Conservation (phyloP, 2,329 filamentous ascomycete genomes). For the Trichoderma guizhouense region DNA sequence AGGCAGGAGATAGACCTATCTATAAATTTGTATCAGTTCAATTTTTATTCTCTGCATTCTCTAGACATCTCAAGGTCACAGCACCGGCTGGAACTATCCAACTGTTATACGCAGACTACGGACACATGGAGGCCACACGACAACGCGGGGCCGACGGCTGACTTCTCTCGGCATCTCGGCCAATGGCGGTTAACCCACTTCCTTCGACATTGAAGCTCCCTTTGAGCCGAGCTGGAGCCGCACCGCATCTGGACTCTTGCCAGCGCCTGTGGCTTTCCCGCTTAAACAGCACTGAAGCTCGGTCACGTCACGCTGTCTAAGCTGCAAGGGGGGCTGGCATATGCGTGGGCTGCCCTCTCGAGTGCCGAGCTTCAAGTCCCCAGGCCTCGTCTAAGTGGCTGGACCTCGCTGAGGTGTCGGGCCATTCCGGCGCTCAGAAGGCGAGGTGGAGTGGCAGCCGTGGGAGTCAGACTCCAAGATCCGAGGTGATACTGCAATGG, state of each 20-base stretch:
- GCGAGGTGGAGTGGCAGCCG: not conserved
- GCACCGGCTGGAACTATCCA: not conserved
- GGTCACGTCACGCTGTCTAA: conserved; percentile 10
- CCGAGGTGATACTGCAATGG: conserved; percentile 14
- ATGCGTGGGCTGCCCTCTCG: not conserved
- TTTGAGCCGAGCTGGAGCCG: conserved; percentile 22
- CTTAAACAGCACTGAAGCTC: not conserved
- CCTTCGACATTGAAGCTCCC: conserved; percentile 4
- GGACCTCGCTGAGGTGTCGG: conserved; percentile 5
- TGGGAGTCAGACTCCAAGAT: not conserved
- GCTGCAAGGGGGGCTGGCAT: not conserved
- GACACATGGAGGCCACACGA: conserved; percentile 13
- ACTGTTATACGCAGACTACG: not conserved
- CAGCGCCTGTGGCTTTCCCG: not conserved
- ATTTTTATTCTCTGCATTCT: not conserved
- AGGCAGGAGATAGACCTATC: not conserved
- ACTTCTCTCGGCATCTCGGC: conserved; percentile 34
- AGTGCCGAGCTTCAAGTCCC: conserved; percentile 7
- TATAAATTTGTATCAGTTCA: not conserved
- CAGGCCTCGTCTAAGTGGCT: conserved; percentile 11
- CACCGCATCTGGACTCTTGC: not conserved
- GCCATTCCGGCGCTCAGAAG: conserved; percentile 18
- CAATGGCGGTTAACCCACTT: conserved; percentile 38
- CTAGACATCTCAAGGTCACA: not conserved
- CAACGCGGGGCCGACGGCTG: conserved; percentile 13